These are phyloP conservation scores for Stagonosporopsis chrysanthemi DNA, from an alignment of 2,329 filamentous ascomycete species.

Conservation along the genomic window DNA sequence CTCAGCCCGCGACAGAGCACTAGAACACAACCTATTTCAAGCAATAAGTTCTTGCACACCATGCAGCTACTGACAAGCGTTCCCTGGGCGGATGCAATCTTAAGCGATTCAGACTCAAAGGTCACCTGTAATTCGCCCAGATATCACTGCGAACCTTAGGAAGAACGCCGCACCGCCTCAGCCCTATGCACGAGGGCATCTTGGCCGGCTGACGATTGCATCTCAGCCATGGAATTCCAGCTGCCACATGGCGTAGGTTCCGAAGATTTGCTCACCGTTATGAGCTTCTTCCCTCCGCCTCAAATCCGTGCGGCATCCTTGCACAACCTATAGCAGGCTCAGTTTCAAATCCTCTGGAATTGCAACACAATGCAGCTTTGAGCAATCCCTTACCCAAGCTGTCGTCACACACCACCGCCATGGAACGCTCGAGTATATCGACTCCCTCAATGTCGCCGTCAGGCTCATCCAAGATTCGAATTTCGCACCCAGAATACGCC, in stretches of 20 bases:
- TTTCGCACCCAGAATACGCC: conserved; percentile 26
- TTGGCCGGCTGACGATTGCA: conserved; percentile 25
- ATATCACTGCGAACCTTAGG: conserved; percentile 4
- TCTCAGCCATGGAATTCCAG: conserved; percentile 28
- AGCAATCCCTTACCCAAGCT: conserved; percentile 6
- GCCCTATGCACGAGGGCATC: conserved; percentile 18
- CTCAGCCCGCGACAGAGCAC: conserved; percentile 7
- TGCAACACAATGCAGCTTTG: conserved; percentile 4
- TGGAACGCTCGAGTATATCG: conserved; percentile 7
- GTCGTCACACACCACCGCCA: neutral
- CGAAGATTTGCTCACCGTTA: conserved; percentile 13
- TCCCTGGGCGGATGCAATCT: neutral
- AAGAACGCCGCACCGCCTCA: conserved; percentile 21
- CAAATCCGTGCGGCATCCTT: too few relatives aligned
- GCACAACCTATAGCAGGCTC: conserved; percentile 6
- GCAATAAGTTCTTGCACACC: neutral
- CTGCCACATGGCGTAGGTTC: conserved; percentile 16
- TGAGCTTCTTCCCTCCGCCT: neutral
- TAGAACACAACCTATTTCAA: conserved; percentile 9
- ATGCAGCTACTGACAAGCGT: conserved; percentile 1
- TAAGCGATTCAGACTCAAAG: conserved; percentile 21
- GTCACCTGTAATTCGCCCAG: conserved; percentile 10
- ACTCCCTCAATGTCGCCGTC: conserved; percentile 10
- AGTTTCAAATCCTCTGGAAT: neutral
- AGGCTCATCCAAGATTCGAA: conserved; percentile 26